Conservation (phyloP, 371 early-diverging fungal genomes). For the Syncephalastrum sp. region DNA sequence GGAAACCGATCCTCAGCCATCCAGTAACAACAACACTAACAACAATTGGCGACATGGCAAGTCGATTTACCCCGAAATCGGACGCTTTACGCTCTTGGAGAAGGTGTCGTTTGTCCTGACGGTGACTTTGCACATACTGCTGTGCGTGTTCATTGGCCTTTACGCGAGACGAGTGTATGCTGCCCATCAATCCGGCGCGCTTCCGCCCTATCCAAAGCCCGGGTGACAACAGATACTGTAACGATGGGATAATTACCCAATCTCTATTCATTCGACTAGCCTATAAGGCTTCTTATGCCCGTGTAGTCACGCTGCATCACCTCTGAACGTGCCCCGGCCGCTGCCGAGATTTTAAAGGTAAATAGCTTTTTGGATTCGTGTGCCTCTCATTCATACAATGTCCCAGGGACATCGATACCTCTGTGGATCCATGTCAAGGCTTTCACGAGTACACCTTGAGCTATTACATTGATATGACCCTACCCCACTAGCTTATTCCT, state of each 20-base stretch:
- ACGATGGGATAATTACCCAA: not conserved
- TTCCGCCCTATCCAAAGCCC: constrained; percentile 3
- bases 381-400: not conserved
- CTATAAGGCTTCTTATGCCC: not conserved
- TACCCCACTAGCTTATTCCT: not conserved
- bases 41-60: constrained; percentile 1
- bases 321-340: constrained; percentile 58
- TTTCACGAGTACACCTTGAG: constrained; percentile 55
- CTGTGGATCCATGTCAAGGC: constrained; percentile 46
- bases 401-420: constrained; percentile 36
- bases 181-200: constrained; percentile 11
- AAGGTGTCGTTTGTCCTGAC: constrained; percentile 30
- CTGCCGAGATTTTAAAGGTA: constrained; percentile 53
- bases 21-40: constrained; percentile 4
- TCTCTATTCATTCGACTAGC: not conserved
- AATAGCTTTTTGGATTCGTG: not conserved
- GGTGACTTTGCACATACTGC: constrained; percentile 27
- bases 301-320: constrained; percentile 42
- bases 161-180: constrained; percentile 36
- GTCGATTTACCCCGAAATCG: constrained; percentile 11
- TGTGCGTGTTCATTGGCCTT: constrained; percentile 37
- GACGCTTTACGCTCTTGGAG: constrained; percentile 37
- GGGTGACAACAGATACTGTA: not conserved
- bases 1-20: too few relatives aligned
- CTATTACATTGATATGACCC: not conserved